Base-by-base conservation (phyloP, 352 stramenopile species). In the Pythium sp. region DNA sequence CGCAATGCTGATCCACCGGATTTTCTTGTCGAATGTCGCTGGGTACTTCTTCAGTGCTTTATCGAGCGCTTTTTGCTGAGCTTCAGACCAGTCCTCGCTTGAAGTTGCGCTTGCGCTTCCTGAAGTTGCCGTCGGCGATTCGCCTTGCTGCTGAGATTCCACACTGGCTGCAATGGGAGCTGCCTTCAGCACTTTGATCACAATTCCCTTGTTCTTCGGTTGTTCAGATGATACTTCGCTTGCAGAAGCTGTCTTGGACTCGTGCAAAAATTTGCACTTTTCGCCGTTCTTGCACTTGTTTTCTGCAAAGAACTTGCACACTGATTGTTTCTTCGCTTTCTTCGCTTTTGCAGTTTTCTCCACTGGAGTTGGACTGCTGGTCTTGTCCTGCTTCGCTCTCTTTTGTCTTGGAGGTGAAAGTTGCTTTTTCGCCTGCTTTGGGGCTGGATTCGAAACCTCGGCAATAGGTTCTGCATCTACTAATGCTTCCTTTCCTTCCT, bases 31-130 rank as follows among this genome's bases (percentile, higher is more conserved):
- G 74, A 94, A 86, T 30, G 76, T 84, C 12, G 77, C 68, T n/a
- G 87, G 81, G 63, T 87, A 94, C 57, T 81, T 84, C 65, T 87
- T 90, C 18, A 95, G 67, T 1, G 87, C 87, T 28, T 72, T 14
- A 59, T 95, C 87, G 28, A 95, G 72, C 15, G 76, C 76, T 28
- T 71, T 76, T 54, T 95, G 87, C 64, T 95, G 86, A 18, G 64
- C 65, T 54, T 84, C 70, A 0, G 86, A 89, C 87, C 87, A 95
- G 14, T 78, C 73, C 22, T 64, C 54, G 63, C 62, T 76, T 32
- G 60, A 59, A n/a, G 28, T 22, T n/a, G 24, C 6, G 30, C 6
- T 53, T 36, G 12, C 32, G 32, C 18, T 14, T 14, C 30, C 4
- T 22, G 49, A 7, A 11, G 49, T 30, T 34, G 5, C 28, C 22